phyloP scores from a whole-genome alignment of 176 grass and related monocot species.

The Thalia dealbata region DNA sequence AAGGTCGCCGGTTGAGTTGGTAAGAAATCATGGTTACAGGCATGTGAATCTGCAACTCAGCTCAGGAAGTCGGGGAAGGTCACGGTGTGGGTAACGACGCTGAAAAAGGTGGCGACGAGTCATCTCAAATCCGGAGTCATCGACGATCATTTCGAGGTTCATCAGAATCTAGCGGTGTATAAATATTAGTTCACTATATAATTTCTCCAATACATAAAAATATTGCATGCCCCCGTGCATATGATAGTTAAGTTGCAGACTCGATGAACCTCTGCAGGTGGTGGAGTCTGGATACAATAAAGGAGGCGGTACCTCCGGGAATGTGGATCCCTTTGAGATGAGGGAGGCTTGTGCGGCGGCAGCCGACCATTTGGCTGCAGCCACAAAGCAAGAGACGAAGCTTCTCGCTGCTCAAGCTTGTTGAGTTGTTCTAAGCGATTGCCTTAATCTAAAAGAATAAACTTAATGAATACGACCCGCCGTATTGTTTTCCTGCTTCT shows the following conservation, averaged over 20 bases:
- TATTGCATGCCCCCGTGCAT: too few species aligned
- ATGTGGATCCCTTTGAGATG: constrained; percentile 62
- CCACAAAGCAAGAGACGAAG: constrained; percentile 66
- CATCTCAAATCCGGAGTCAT: constrained; percentile 60
- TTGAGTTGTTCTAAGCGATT: too few species aligned
- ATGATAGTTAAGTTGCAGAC: too few species aligned
- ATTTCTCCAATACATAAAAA: too few species aligned
- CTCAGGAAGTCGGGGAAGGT: constrained; percentile 53
- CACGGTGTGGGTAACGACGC: constrained; percentile 46
- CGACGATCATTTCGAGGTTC: constrained; percentile 62
- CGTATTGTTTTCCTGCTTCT: too few species aligned
- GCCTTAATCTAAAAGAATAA: too few species aligned
- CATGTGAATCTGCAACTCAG: constrained; percentile 63
- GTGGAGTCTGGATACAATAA: constrained; percentile 62
- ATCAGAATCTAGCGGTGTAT: too few species aligned
- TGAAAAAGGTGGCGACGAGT: constrained; percentile 34
- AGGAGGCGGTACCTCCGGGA: constrained; percentile 43
- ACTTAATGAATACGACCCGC: too few species aligned
- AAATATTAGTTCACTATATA: too few species aligned
- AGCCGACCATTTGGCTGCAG: constrained; percentile 46
- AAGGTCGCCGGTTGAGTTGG: background rate
- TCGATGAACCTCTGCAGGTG: constrained; percentile 18
- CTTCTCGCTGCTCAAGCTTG: background rate
- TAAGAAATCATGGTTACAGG: constrained; percentile 17
- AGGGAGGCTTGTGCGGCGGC: constrained; percentile 64